Conservation (phyloP, 1,284 basidiomycete genomes). For the Earliella scabrosa region DNA sequence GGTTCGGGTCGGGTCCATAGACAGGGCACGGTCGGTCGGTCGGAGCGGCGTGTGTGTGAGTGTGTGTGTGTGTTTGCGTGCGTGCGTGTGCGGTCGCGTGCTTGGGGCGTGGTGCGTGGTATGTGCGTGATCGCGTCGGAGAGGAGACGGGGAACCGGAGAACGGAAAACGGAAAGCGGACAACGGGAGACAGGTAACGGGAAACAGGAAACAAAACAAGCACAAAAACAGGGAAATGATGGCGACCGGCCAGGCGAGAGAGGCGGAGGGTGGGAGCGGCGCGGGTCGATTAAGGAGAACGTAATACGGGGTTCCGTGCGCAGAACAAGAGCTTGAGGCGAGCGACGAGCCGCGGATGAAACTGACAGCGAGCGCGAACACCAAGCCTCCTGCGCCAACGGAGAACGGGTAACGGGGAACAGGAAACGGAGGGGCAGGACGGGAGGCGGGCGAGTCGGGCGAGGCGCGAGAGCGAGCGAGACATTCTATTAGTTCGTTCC, state of each 20-base stretch:
- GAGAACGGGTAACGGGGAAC: neutral
- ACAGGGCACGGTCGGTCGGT: too few relatives aligned
- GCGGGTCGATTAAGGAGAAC: neutral
- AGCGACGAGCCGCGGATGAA: neutral
- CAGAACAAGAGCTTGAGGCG: neutral
- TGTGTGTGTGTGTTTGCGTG: neutral
- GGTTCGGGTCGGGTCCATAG: too few relatives aligned
- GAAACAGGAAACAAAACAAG: too few relatives aligned
- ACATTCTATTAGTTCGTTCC: constrained; percentile 20
- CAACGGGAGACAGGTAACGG: neutral
- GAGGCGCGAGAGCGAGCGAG: constrained; percentile 6
- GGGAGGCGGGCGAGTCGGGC: too few relatives aligned
- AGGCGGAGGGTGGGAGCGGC: neutral
- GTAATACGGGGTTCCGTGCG: neutral
- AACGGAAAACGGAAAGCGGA: neutral
- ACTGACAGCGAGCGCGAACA: neutral
- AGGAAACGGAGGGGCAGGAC: neutral
- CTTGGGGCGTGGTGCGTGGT: neutral
- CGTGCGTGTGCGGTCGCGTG: neutral
- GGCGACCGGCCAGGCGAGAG: neutral
- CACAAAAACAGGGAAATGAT: too few relatives aligned
- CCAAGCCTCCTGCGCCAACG: neutral
- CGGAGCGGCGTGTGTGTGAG: too few relatives aligned
- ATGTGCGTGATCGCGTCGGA: neutral
- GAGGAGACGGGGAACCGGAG: neutral